phyloP scores from a whole-genome alignment of 345 rosid species.

The Aurinia saxatilis region DNA sequence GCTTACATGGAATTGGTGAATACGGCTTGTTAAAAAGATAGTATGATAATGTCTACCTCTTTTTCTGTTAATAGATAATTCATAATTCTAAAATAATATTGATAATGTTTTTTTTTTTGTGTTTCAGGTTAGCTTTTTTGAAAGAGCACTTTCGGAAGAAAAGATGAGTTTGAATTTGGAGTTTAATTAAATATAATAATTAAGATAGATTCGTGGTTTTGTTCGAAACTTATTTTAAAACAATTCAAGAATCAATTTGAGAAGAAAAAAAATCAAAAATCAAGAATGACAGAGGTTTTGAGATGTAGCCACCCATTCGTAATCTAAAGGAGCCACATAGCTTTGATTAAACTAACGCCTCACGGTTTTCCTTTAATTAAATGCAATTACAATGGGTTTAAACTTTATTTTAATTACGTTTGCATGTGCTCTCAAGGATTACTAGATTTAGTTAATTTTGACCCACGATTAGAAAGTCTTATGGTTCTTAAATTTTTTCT shows the following conservation, averaged over 20 bases:
- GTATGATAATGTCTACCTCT: neutral
- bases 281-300: conserved; percentile 10
- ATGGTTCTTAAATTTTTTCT: too few relatives aligned
- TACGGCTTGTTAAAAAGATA: neutral
- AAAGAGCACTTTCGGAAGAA: conserved; percentile 4
- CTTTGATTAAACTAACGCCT: conserved; percentile 1
- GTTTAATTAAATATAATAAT: neutral
- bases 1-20: conserved; percentile 12
- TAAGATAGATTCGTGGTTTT: conserved; percentile 9
- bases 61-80: neutral
- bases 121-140: conserved; percentile 11
- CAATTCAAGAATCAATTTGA: too few relatives aligned
- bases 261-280: too few relatives aligned
- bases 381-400: neutral
- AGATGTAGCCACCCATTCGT: conserved; percentile 10
- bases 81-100: neutral
- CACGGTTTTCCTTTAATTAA: neutral
- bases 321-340: conserved; percentile 21
- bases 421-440: conserved; percentile 10
- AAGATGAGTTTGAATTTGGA: conserved; percentile 1
- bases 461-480: too few relatives aligned
- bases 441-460: conserved; percentile 4
- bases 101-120: neutral
- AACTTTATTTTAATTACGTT: neutral
- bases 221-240: conserved; percentile 2